These are phyloP conservation scores for Wallacemonas collosoma DNA, from an alignment of 208 protist genomes.

Conservation along the genomic window DNA sequence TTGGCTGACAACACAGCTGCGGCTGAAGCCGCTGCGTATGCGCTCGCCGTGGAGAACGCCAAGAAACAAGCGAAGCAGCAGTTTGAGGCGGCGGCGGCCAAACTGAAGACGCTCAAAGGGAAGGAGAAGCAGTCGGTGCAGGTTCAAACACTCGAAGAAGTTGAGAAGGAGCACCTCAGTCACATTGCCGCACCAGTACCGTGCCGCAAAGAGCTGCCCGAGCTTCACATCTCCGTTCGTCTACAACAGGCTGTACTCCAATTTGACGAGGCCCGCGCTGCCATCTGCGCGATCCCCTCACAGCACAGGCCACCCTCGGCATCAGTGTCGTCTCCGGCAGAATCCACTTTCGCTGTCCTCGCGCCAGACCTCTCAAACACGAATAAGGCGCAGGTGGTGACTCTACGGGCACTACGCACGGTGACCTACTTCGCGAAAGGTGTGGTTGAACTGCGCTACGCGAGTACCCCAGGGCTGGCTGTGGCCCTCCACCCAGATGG, in stretches of 20 bases:
- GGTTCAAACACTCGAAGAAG: constrained; percentile 51
- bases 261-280: constrained; percentile 13
- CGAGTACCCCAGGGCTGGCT: constrained; percentile 22
- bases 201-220: constrained; percentile 15
- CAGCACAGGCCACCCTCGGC: background rate
- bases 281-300: background rate
- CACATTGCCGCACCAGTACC: constrained; percentile 39
- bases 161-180: constrained; percentile 47
- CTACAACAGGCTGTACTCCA: constrained; percentile 2
- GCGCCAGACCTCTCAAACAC: background rate
- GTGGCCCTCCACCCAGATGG: constrained; percentile 51
- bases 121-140: constrained; percentile 31
- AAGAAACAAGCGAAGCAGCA: constrained; percentile 53
- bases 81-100: constrained; percentile 42
- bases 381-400: background rate
- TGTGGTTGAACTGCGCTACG: constrained; percentile 18
- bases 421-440: constrained; percentile 9
- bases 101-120: constrained; percentile 22
- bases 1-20: constrained; percentile 64
- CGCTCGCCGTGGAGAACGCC: constrained; percentile 43
- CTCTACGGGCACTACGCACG: background rate
- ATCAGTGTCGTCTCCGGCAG: background rate
- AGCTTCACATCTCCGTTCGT: background rate
- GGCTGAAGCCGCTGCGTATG: constrained; percentile 43
- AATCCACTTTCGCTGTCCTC: background rate